These are phyloP conservation scores for Paramecium octaurelia DNA, from an alignment of 73 alveolate genomes.

Conservation along the genomic window DNA sequence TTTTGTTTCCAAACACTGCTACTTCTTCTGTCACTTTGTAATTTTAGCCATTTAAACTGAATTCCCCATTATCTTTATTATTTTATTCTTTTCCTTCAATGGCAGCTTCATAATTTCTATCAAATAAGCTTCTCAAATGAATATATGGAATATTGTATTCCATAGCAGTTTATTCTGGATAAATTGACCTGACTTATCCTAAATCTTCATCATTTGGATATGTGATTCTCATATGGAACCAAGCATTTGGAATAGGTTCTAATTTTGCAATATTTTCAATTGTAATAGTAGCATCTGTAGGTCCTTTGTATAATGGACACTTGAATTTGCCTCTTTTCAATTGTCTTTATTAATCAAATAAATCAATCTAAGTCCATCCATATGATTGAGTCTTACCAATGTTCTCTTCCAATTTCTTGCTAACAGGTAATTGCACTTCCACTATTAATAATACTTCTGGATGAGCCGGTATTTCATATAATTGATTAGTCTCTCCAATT, in stretches of 20 bases:
- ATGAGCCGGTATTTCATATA: slow-evolving; percentile 58
- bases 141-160: slow-evolving; percentile 58
- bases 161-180: slow-evolving; percentile 62
- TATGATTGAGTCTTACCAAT: slow-evolving; percentile 48
- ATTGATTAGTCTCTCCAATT: slow-evolving; percentile 50
- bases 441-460: slow-evolving; percentile 49
- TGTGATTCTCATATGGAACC: slow-evolving; percentile 57
- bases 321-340: slow-evolving; percentile 61
- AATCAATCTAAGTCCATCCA: slow-evolving; percentile 62
- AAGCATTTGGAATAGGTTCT: slow-evolving; percentile 64
- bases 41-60: neutral
- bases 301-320: slow-evolving; percentile 58
- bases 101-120: slow-evolving; percentile 34
- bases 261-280: slow-evolving; percentile 48
- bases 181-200: slow-evolving; percentile 48
- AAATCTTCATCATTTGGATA: slow-evolving; percentile 66
- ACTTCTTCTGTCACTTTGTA: slow-evolving; percentile 41
- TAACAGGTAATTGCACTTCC: slow-evolving; percentile 47
- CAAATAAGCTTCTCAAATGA: slow-evolving; percentile 57
- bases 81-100: neutral
- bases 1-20: neutral
- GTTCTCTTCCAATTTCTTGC: slow-evolving; percentile 52
- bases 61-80: slow-evolving; percentile 2
- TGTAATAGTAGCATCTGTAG: slow-evolving; percentile 58
- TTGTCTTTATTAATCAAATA: slow-evolving; percentile 57